Evolutionary conservation across 768 basidiomycete species (phyloP), one percentile per base, ranked within the genome.

Genomic region (Mycena latifolia): DNA sequence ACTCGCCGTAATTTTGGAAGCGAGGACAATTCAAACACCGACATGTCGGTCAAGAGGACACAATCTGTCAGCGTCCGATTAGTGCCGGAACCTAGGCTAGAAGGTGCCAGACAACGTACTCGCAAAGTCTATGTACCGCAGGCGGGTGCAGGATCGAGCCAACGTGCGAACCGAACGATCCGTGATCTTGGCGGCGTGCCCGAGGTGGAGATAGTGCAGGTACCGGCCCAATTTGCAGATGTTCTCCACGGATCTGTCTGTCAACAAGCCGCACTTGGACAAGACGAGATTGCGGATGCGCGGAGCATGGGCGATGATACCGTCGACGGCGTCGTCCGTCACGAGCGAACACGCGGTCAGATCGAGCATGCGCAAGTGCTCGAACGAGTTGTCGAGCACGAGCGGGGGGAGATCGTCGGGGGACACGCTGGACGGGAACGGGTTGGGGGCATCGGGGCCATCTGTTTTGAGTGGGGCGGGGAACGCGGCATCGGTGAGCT

Each of bases 71-170:
- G 22, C 31, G 45, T 55, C 55, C 52, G 58, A 55, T 73, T 51
- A 76, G 64, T 61, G n/a, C 51, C 33, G 45, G 39, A 69, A 59
- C 39, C 22, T n/a, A 33, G 35, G 59, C 48, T 47, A 37, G 69
- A 56, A 35, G 14, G 15, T 24, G 27, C 39, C 50, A 15, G 10
- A 86, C n/a, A n/a, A n/a, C 93, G 74, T 65, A 96, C 96, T 96
- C 7, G 98, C 98, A 67, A 99, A 91, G 78, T 99, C 98, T 70
- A 99, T 90, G 76, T 99, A 99, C 72, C 98, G 85, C 69, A 99
- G 78, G 31, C 97, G 85, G 1, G 93, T 95, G 78, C 98, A 99
- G 37, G 88, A 85, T 46, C 94, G 84, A 14, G 95, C 96, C 25
- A 99, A 83, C 12, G 86, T 85, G 60, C 89, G 90, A 37, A 99